phyloP scores from a whole-genome alignment of 164 flowering plant species.

The Paratinospora sagittata region DNA sequence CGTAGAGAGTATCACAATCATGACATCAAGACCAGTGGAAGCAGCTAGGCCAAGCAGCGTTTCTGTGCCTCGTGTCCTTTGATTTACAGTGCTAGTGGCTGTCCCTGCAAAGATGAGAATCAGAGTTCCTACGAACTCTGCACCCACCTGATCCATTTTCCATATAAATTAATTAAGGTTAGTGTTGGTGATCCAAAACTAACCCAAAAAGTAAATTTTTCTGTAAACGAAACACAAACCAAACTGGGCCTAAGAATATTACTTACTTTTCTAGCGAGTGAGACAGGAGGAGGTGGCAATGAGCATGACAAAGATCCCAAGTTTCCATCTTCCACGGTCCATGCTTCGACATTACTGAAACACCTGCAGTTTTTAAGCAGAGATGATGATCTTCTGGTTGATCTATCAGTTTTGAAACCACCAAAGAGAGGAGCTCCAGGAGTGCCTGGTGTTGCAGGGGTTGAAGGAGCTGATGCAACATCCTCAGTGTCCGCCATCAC shows the following conservation, averaged over 20 bases:
- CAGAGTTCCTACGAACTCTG: constrained; percentile 81
- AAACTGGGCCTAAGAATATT: no score
- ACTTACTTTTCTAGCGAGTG: constrained; percentile 58
- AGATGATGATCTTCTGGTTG: constrained; percentile 21
- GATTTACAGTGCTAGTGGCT: constrained; percentile 76
- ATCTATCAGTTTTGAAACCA: constrained; percentile 31
- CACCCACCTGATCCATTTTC: constrained; percentile 53
- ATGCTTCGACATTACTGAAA: constrained; percentile 39
- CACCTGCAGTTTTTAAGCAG: constrained; percentile 48
- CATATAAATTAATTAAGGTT: no score
- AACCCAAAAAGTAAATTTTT: no score
- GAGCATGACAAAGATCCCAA: constrained; percentile 37
- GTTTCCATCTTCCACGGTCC: constrained; percentile 48
- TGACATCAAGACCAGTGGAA: constrained; percentile 53
- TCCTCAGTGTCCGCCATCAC: constrained; percentile 33
- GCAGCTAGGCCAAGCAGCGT: constrained; percentile 40
- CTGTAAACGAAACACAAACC: no score
- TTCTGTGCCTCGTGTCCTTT: constrained; percentile 53
- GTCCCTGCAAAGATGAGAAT: constrained; percentile 77
- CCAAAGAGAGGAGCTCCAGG: constrained; percentile 64
- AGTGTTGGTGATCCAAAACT: no score
- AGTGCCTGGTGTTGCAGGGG: constrained; percentile 58
- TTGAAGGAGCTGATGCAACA: constrained; percentile 41
- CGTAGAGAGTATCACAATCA: constrained; percentile 65
- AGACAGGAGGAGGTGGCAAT: constrained; percentile 40